A percentile compares a stretch with the other conserved stretches of the same genome.
Conservation (phyloP, 345 rosid genomes). For the Sonneratia alba region DNA sequence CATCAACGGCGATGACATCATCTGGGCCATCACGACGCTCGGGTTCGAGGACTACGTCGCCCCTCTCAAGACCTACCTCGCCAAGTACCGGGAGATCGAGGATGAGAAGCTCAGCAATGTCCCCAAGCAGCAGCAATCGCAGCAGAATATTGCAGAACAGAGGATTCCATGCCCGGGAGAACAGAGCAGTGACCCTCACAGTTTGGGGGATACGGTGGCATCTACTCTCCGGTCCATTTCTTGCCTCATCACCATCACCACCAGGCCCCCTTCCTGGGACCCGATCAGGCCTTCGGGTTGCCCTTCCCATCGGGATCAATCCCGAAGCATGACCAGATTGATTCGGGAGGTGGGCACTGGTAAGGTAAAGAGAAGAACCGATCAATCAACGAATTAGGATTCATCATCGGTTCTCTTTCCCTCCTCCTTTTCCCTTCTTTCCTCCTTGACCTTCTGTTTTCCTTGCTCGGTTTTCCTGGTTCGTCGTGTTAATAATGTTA, state of each 20-base stretch:
- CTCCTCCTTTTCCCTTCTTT: neutral
- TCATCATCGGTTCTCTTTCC: neutral
- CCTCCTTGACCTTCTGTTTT: neutral
- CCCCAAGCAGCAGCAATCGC: slow-evolving; percentile 35
- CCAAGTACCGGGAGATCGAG: slow-evolving; percentile 54
- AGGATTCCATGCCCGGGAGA: slow-evolving; percentile 6
- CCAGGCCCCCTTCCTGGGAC: slow-evolving; percentile 38
- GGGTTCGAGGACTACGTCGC: slow-evolving; percentile 61
- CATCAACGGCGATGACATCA: slow-evolving; percentile 66
- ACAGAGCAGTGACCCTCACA: neutral
- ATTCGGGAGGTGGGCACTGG: slow-evolving; percentile 25
- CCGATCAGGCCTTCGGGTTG: slow-evolving; percentile 42
- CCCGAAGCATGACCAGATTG: slow-evolving; percentile 54
- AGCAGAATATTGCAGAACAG: slow-evolving; percentile 1
- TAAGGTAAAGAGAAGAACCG: neutral
- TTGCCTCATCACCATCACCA: slow-evolving; percentile 31
- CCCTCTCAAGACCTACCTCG: slow-evolving; percentile 47
- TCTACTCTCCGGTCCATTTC: slow-evolving; percentile 11
- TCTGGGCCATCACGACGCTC: slow-evolving; percentile 64
- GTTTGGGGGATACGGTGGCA: neutral
- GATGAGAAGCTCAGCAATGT: slow-evolving; percentile 49
- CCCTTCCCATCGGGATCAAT: slow-evolving; percentile 52
- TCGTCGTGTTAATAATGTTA: neutral
- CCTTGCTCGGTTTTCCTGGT: neutral
- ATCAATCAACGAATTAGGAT: neutral